phyloP scores from a whole-genome alignment of 495 filamentous ascomycete species.

The Cudoniella acicularis region DNA sequence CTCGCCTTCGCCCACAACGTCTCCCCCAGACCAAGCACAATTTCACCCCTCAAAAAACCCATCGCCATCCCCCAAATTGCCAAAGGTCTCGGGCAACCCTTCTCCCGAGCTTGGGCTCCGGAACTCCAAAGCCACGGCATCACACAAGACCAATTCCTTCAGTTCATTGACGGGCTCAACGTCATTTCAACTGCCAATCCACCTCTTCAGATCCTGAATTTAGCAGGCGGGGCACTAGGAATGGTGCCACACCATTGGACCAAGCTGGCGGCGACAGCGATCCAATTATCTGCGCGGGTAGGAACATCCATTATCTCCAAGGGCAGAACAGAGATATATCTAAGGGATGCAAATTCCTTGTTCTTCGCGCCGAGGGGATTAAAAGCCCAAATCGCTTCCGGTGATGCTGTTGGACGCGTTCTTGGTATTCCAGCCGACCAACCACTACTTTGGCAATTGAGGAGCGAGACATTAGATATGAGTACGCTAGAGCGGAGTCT shows the following conservation, averaged over 20 bases:
- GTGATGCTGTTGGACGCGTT: slow-evolving; percentile 26
- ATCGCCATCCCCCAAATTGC: slow-evolving; percentile 29
- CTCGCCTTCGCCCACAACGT: neutral
- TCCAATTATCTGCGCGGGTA: slow-evolving; percentile 27
- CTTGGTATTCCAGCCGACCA: too few species aligned
- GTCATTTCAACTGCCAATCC: slow-evolving; percentile 28
- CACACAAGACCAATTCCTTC: slow-evolving; percentile 22
- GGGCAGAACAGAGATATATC: slow-evolving; percentile 29
- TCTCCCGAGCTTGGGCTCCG: slow-evolving; percentile 31
- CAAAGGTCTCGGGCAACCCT: slow-evolving; percentile 25
- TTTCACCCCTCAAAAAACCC: slow-evolving; percentile 8
- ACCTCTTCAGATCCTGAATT: slow-evolving; percentile 34
- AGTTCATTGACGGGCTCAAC: slow-evolving; percentile 32
- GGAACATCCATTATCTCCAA: slow-evolving; percentile 29
- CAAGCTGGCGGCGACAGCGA: slow-evolving; percentile 25
- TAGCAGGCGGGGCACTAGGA: slow-evolving; percentile 30
- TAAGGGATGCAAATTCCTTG: too few species aligned
- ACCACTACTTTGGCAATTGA: too few species aligned
- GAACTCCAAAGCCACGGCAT: slow-evolving; percentile 27
- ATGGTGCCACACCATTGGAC: slow-evolving; percentile 34
- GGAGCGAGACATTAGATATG: too few species aligned
- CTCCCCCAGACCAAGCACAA: neutral
- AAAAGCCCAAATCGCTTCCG: too few species aligned
- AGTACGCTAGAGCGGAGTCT: too few species aligned
- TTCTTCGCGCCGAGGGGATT: too few species aligned